phyloP scores from a whole-genome alignment of 2,329 filamentous ascomycete species.

The Nigrograna mackinnonii region DNA sequence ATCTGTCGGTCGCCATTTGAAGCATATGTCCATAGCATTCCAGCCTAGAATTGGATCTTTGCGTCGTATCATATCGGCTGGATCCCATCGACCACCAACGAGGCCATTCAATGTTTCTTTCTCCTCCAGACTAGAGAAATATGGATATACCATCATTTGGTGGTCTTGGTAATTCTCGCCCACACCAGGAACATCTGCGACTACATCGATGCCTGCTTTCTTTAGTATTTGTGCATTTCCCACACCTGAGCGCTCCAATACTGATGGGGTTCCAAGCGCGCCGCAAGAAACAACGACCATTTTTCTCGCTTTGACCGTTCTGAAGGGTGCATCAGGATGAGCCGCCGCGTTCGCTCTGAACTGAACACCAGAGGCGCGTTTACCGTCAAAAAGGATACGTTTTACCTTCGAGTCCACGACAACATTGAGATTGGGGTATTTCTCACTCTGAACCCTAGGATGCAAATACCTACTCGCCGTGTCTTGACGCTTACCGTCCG shows the following conservation, averaged over 20 bases:
- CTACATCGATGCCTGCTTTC: conserved; percentile 54
- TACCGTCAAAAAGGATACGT: conserved; percentile 57
- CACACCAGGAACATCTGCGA: conserved; percentile 63
- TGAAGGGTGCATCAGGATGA: conserved; percentile 1
- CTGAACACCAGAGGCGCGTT: conserved; percentile 63
- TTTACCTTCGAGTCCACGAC: conserved; percentile 61
- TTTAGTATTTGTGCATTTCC: conserved; percentile 56
- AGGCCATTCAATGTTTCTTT: conserved; percentile 60
- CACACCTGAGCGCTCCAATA: conserved; percentile 67
- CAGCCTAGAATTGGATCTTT: conserved; percentile 59
- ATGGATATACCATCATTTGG: conserved; percentile 58
- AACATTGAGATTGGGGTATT: conserved; percentile 63
- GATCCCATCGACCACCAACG: conserved; percentile 52
- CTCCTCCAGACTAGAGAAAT: conserved; percentile 50
- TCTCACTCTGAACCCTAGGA: conserved; percentile 52
- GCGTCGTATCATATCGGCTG: conserved; percentile 49
- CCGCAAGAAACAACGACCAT: conserved; percentile 58
- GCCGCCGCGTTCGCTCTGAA: conserved; percentile 26
- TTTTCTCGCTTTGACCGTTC: conserved; percentile 55
- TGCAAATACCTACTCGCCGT: conserved; percentile 60
- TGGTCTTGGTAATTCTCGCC: conserved; percentile 69
- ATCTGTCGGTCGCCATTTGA: conserved; percentile 60
- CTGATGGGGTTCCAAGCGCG: conserved; percentile 55
- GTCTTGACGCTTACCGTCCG: conserved; percentile 61
- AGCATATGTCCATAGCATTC: conserved; percentile 60